Percentiles rank a stretch among this genome's conserved stretches.
Conservation (phyloP, 2,329 filamentous ascomycete genomes). For the Trichocomaceae sp. region DNA sequence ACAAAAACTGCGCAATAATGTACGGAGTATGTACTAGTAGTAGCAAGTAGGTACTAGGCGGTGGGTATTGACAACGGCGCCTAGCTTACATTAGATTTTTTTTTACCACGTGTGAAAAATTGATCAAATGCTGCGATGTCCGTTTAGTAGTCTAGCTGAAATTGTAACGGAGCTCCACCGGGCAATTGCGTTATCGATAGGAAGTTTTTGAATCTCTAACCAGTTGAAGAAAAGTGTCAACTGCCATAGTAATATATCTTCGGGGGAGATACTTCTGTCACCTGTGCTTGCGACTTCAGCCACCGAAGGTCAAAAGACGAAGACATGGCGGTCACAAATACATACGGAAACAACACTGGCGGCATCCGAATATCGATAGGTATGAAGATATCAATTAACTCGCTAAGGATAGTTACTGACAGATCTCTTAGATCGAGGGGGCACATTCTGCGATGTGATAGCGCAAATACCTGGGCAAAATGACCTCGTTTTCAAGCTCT, state of each 20-base stretch:
- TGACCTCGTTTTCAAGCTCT: slow-evolving; percentile 26
- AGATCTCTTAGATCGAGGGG: slow-evolving; percentile 18
- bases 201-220: not conserved
- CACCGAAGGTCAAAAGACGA: not conserved
- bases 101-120: not conserved
- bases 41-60: too few species aligned
- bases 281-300: not conserved
- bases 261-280: too few species aligned
- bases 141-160: not conserved
- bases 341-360: not conserved
- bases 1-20: too few species aligned
- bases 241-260: too few species aligned
- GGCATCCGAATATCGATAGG: slow-evolving; percentile 12
- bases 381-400: not conserved
- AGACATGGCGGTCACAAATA: not conserved
- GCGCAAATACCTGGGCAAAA: slow-evolving; percentile 19
- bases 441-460: slow-evolving; percentile 27
- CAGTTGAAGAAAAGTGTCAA: not conserved
- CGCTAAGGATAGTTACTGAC: not conserved
- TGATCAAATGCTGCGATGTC: not conserved
- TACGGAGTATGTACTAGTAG: too few species aligned
- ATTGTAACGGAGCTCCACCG: not conserved
- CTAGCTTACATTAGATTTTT: not conserved
- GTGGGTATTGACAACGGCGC: too few species aligned
- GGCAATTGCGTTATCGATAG: not conserved